Evolutionary conservation across 2,329 filamentous ascomycete genomes (phyloP), one percentile per base, ranked within the genome.

Genomic region (Beauveria australis): DNA sequence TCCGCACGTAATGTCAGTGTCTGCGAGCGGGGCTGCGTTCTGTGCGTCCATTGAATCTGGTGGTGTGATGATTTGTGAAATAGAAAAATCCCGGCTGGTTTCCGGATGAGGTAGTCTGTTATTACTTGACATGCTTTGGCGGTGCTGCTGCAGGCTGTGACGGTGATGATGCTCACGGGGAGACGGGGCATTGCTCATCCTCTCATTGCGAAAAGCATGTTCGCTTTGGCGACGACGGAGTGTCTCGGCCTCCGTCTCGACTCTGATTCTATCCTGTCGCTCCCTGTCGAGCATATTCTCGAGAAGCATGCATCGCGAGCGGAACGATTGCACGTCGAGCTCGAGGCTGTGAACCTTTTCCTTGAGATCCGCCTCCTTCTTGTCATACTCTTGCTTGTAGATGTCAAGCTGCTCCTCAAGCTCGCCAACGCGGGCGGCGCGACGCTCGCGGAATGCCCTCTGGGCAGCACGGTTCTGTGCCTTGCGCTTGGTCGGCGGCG

Each of bases 381-480:
- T 80, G 8, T 85, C 81, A 53, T 84, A 76, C 18, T 77, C 77
- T 46, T 82, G 81, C 67, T 81, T 83, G 51, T 84, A 77, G 62
- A 85, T 81, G 4, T 87, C 83, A 7, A 89, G 75, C 68, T 86
- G 82, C 66, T 87, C 84, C 71, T 89, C 85, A 37, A 89, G 75
- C 70, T 88, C 92, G 44, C 89, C 87, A 7, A 97, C 90, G 44
- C 91, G 89, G 26, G 91, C 90, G 2, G 91, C 91, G 64, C 93
- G 85, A 61, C 93, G 82, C 75, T 96, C 92, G 40, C 93, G 84
- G 74, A 97, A 97, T 1, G 89, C 91, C 62, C 93, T 81, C 76
- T 97, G 93, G 3, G 93, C 93, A 52, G 91, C 89, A 63, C 94
- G 84, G 73, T 97, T 97, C 76, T 97, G 94, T 1, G 91, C 89